Evolutionary conservation across 331 rosid genomes (phyloP).

Genomic region (Telfairia occidentalis): DNA sequence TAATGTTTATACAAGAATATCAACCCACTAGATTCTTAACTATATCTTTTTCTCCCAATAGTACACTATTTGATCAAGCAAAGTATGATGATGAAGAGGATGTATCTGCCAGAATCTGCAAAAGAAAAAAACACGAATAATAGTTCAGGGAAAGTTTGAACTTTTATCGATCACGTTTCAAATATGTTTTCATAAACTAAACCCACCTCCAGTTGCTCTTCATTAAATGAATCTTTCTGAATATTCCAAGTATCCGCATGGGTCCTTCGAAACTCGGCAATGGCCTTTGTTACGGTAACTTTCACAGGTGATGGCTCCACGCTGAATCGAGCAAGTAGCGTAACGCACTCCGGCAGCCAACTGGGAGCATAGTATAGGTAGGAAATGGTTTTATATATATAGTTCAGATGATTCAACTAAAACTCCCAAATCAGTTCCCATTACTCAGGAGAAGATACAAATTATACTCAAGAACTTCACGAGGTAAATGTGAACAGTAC

Average conservation of each 20-base stretch:
- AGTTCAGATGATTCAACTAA: neutral
- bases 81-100: slow-evolving; percentile 92
- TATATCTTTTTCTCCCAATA: slow-evolving; percentile 24
- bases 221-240: slow-evolving; percentile 75
- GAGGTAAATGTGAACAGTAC: neutral
- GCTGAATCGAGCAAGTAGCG: slow-evolving; percentile 76
- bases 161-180: neutral
- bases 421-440: neutral
- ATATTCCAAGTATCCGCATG: slow-evolving; percentile 98
- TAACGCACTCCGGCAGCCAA: slow-evolving; percentile 92
- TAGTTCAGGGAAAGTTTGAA: neutral
- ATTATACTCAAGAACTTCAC: neutral
- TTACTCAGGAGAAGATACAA: neutral
- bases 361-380: slow-evolving; percentile 27
- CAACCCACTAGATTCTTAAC: slow-evolving; percentile 24
- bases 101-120: slow-evolving; percentile 93
- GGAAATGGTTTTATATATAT: neutral
- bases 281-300: slow-evolving; percentile 91
- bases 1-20: slow-evolving; percentile 18
- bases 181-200: neutral
- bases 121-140: neutral
- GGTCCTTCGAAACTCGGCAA: slow-evolving; percentile 94
- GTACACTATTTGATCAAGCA: slow-evolving; percentile 44
- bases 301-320: slow-evolving; percentile 76
- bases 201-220: slow-evolving; percentile 94